Conservation (phyloP, 345 rosid genomes). For the Rhodomyrtus tomentosa region DNA sequence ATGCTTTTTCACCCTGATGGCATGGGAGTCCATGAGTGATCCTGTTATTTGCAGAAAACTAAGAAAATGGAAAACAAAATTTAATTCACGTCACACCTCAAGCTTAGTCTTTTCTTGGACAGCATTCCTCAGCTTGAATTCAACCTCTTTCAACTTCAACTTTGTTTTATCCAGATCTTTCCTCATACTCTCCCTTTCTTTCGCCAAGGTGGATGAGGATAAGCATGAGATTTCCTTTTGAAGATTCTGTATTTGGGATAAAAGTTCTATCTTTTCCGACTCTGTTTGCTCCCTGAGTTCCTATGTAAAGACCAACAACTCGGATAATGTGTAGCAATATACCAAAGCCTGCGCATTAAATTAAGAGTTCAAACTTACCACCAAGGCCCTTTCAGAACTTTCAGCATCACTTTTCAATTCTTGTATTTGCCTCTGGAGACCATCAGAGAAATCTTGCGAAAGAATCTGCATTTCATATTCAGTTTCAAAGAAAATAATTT, state of each 20-base stretch:
- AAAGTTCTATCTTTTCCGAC: constrained; percentile 35
- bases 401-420: constrained; percentile 30
- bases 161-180: constrained; percentile 82
- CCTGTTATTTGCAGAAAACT: neutral
- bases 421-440: constrained; percentile 41
- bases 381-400: constrained; percentile 33
- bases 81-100: constrained; percentile 37
- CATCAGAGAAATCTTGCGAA: constrained; percentile 28
- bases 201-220: constrained; percentile 54
- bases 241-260: constrained; percentile 51
- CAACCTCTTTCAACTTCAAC: constrained; percentile 70
- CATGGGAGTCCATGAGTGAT: neutral
- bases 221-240: constrained; percentile 56
- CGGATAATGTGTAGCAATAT: neutral
- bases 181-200: constrained; percentile 68
- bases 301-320: constrained; percentile 21
- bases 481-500: neutral
- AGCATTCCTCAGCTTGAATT: constrained; percentile 66
- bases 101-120: constrained; percentile 95
- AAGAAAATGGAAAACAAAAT: neutral
- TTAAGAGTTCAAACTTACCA: constrained; percentile 18
- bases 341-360: neutral
- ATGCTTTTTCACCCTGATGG: constrained; percentile 71
- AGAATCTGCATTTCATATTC: constrained; percentile 28
- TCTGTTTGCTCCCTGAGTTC: constrained; percentile 43